Conservation (phyloP, 345 rosid genomes). For the Abelmoschus esculentus region DNA sequence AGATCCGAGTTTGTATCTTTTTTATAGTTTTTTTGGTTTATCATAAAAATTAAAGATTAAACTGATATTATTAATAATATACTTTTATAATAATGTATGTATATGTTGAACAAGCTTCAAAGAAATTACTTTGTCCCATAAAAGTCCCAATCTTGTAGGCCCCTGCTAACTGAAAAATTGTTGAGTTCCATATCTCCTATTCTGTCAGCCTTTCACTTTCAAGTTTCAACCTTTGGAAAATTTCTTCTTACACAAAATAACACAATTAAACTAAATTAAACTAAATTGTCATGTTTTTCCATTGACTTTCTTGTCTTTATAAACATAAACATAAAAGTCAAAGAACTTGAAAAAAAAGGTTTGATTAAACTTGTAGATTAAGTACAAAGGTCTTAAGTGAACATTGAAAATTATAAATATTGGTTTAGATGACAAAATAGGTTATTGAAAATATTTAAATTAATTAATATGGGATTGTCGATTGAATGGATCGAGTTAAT, state of each 20-base stretch:
- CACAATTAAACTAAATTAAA: neutral
- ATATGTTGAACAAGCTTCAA: no score
- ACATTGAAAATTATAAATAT: neutral
- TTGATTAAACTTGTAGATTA: neutral
- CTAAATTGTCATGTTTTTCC: neutral
- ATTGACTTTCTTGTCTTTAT: neutral
- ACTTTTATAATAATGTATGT: no score
- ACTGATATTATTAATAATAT: no score
- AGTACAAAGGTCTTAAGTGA: neutral
- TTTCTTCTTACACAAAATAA: neutral
- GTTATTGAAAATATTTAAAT: neutral
- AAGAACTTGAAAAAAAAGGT: neutral
- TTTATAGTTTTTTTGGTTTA: no score
- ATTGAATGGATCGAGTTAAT: no score
- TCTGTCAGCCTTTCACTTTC: neutral
- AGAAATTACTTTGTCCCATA: no score
- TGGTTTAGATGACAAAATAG: neutral
- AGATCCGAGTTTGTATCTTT: no score
- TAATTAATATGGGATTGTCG: no score
- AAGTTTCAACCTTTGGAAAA: conserved; percentile 4
- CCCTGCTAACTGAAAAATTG: conserved; percentile 1
- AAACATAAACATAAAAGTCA: no score
- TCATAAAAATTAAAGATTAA: no score
- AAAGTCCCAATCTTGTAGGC: neutral
- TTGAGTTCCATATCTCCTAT: neutral